Evolutionary conservation across 1,284 basidiomycete genomes (phyloP), one percentile per base, ranked within the genome.

Genomic region (Sporisorium graminicola): DNA sequence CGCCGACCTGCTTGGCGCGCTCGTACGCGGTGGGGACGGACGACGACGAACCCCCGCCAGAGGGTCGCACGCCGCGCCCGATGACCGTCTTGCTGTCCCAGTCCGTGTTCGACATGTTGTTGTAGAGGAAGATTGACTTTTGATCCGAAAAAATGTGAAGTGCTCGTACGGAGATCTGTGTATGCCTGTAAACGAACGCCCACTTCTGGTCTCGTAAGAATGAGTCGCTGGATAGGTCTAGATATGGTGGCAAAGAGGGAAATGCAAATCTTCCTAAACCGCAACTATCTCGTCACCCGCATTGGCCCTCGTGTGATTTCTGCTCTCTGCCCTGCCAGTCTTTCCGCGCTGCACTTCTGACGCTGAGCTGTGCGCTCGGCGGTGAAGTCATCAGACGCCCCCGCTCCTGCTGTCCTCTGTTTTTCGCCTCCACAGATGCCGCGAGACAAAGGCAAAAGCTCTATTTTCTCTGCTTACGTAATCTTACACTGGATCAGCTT

Each of bases 41-140:
- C 85, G 90, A 90, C 83, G 91, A 91, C 16, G 92, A 65, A 12
- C 42, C 88, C 7, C 89, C 89, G 9, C 74, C 77, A 40, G 51
- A 35, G 4, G 81, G 70, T 73, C 90, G 89, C 73, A 89, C 89
- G 84, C 91, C 93, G 82, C 84, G 88, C 67, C 94, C 94, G 78
- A 95, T 94, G 77, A 94, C 91, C 61, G 88, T 87, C 14, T 77
- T 81, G 35, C 56, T 60, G 52, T 85, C 83, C 80, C 80, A 81
- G 29, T 77, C 74, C 4, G 74, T 76, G 56, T 67, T 71, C 8
- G 68, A 68, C 74, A 77, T 77, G 3, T 37, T 37, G n/a, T n/a
- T n/a, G n/a, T n/a, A n/a, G n/a, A n/a, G n/a, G n/a, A n/a, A n/a
- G n/a, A n/a, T n/a, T n/a, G n/a, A n/a, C n/a, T n/a, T n/a, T n/a